Evolutionary conservation across 495 filamentous ascomycete species (phyloP).

Genomic region (Podospora bellae-mahoneyi): DNA sequence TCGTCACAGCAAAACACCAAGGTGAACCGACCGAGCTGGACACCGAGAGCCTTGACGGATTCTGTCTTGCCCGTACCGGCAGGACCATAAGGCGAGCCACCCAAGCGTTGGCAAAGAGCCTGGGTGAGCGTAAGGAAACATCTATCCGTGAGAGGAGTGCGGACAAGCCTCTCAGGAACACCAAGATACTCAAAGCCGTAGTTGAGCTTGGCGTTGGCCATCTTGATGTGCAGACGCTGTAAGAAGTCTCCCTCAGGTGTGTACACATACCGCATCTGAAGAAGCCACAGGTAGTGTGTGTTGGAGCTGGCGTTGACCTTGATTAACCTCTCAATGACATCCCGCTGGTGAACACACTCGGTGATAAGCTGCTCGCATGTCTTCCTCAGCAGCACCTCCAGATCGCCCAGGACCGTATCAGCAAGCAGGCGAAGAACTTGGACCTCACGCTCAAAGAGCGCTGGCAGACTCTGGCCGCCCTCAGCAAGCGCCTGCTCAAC

Average conservation of each 20-base stretch:
- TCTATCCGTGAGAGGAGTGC: conserved; percentile 92
- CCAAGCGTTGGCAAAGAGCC: conserved; percentile 88
- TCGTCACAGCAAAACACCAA: conserved; percentile 99
- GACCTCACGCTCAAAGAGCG: conserved; percentile 71
- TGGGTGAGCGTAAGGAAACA: conserved; percentile 98
- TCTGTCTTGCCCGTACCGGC: conserved; percentile 99
- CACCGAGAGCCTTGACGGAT: conserved; percentile 94
- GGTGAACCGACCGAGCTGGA: conserved; percentile 95
- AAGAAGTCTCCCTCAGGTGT: conserved; percentile 73
- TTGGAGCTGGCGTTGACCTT: conserved; percentile 69
- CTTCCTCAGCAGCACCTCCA: conserved; percentile 82
- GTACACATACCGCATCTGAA: conserved; percentile 98
- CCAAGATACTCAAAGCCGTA: conserved; percentile 99
- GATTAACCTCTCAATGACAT: conserved; percentile 80
- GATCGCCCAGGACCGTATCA: conserved; percentile 81
- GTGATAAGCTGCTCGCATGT: conserved; percentile 99
- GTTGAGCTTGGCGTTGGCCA: conserved; percentile 92
- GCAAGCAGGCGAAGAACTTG: conserved; percentile 79
- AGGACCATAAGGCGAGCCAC: conserved; percentile 95
- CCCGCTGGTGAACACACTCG: conserved; percentile 95
- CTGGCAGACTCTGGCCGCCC: conserved; percentile 62
- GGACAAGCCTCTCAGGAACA: conserved; percentile 89
- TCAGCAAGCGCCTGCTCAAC: conserved; percentile 71
- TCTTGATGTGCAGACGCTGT: conserved; percentile 82
- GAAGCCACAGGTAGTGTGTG: conserved; percentile 84